phyloP scores from a whole-genome alignment of 2,329 filamentous ascomycete species.

The Colletotrichum tropicicola region DNA sequence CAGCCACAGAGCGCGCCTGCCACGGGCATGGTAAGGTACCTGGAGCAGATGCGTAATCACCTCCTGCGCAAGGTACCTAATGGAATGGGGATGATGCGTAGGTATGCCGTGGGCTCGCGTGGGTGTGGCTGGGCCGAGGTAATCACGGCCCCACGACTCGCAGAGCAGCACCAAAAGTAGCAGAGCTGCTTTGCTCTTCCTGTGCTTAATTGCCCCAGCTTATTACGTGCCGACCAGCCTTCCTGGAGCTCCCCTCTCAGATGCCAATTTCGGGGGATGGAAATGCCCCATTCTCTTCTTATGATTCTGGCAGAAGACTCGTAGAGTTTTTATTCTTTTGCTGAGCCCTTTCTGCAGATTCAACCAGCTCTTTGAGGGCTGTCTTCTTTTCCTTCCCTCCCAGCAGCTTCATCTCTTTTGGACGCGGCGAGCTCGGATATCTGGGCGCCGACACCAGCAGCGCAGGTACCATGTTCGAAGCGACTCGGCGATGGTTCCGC shows the following conservation, averaged over 20 bases:
- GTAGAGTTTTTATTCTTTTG: background rate
- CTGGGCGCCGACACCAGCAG: conserved; percentile 11
- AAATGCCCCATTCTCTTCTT: background rate
- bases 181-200: background rate
- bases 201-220: conserved; percentile 4
- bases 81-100: no score
- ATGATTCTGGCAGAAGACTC: background rate
- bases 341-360: background rate
- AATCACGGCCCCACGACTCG: conserved; percentile 24
- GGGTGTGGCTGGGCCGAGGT: conserved; percentile 31
- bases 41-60: no score
- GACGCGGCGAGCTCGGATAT: background rate
- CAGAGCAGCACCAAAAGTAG: background rate
- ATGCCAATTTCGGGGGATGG: conserved; percentile 13
- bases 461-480: conserved; percentile 63
- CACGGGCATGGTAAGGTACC: conserved; percentile 2
- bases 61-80: no score
- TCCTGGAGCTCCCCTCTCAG: conserved; percentile 7
- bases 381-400: background rate
- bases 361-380: background rate
- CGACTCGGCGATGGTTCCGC: conserved; percentile 89
- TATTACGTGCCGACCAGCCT: conserved; percentile 26
- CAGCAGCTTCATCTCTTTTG: background rate
- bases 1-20: background rate
- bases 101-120: no score